Evolutionary conservation across 148 eudicot species (phyloP).

Genomic region (Vaccinium darrowii): DNA sequence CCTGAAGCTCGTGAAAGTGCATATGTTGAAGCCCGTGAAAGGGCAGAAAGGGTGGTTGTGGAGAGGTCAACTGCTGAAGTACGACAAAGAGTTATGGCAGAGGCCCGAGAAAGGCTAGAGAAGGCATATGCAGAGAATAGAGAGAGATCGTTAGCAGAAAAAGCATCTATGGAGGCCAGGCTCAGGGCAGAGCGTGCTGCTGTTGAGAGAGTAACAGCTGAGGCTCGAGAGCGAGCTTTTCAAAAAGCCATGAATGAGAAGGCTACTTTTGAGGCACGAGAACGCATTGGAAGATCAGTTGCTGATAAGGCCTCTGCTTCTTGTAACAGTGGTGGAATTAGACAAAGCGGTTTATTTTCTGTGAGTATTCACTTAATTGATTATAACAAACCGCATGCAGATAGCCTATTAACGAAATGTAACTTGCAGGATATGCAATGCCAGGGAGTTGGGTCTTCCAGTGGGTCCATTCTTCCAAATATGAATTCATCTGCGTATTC

Average conservation of each 20-base stretch:
- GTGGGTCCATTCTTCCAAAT: conserved; percentile 22
- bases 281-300: conserved; percentile 52
- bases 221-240: conserved; percentile 73
- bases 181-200: conserved; percentile 85
- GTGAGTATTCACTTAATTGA: conserved; percentile 49
- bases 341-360: conserved; percentile 56
- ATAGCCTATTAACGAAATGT: conserved; percentile 14
- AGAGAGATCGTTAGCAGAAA: conserved; percentile 51
- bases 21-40: conserved; percentile 60
- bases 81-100: conserved; percentile 73
- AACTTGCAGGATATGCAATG: conserved; percentile 32
- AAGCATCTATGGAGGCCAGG: conserved; percentile 58
- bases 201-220: conserved; percentile 80
- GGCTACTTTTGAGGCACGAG: conserved; percentile 49
- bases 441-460: conserved; percentile 31
- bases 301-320: conserved; percentile 54
- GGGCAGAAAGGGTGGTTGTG: conserved; percentile 63
- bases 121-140: conserved; percentile 76
- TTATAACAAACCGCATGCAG: conserved; percentile 12
- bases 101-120: conserved; percentile 81
- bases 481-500: conserved; percentile 19
- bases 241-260: conserved; percentile 71
- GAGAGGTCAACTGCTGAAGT: conserved; percentile 76
- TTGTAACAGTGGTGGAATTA: conserved; percentile 47
- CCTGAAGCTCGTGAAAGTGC: conserved; percentile 75